These are phyloP conservation scores for Phlyctochytrium arcticum DNA, from an alignment of 192 early-diverging fungal genomes.

Conservation along the genomic window DNA sequence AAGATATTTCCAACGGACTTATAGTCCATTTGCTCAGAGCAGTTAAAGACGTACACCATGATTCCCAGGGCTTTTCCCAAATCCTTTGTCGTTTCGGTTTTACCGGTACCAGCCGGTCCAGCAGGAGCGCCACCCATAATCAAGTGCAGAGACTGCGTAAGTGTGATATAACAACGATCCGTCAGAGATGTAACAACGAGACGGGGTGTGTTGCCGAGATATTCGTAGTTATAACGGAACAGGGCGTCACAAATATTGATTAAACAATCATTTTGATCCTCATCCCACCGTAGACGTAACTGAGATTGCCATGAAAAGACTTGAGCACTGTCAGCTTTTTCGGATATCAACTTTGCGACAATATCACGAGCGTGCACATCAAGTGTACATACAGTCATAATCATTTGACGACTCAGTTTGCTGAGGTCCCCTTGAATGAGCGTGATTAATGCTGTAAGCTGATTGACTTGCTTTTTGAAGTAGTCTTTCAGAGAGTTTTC, in stretches of 20 bases:
- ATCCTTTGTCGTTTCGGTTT: slow-evolving; percentile 64
- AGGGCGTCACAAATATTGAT: slow-evolving; percentile 66
- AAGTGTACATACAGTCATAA: slow-evolving; percentile 65
- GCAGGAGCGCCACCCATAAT: slow-evolving; percentile 67
- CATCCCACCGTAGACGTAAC: slow-evolving; percentile 60
- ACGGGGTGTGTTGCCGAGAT: slow-evolving; percentile 62
- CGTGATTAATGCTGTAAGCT: slow-evolving; percentile 56
- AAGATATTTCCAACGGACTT: slow-evolving; percentile 67
- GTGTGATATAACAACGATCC: slow-evolving; percentile 64
- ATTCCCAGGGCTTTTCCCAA: slow-evolving; percentile 61
- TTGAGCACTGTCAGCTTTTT: slow-evolving; percentile 61
- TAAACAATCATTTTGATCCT: slow-evolving; percentile 56
- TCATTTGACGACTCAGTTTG: slow-evolving; percentile 56
- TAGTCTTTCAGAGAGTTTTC: slow-evolving; percentile 67
- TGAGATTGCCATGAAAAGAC: slow-evolving; percentile 67
- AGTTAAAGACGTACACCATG: slow-evolving; percentile 71
- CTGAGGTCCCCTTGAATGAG: slow-evolving; percentile 61
- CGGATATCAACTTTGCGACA: slow-evolving; percentile 59
- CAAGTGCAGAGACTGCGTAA: slow-evolving; percentile 61
- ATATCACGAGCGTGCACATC: slow-evolving; percentile 68
- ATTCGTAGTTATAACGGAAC: slow-evolving; percentile 63
- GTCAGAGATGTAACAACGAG: slow-evolving; percentile 61
- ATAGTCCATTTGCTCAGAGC: slow-evolving; percentile 68
- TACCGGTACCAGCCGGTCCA: slow-evolving; percentile 55
- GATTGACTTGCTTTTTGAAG: slow-evolving; percentile 68